Base-by-base conservation (phyloP, 2,329 filamentous ascomycete genomes). In the Fusarium metavorans region DNA sequence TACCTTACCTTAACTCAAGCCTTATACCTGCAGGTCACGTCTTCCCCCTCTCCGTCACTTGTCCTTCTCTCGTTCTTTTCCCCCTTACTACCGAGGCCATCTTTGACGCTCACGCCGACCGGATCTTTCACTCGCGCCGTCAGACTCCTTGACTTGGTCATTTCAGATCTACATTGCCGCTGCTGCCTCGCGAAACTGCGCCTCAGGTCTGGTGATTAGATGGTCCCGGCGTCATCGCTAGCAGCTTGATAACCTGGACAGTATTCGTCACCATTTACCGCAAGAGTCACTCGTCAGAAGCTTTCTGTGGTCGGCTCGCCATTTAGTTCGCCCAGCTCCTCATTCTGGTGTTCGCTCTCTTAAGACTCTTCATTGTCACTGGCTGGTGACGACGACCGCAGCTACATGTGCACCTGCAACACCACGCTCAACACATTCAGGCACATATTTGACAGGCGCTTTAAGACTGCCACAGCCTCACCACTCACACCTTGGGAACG, bases 401-500 rank as follows among this genome's bases (percentile, higher is more conserved):
- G 41, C 39, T 76, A 52, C 64, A 66, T 66, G 72, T 68, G 67
- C 57, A 70, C 63, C 70, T 69, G 72, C 67, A 66, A 75, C 72
- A 77, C 67, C 56, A 64, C 74, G 45, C 68, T 72, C 60, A 56
- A 68, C 67, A 58, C 69, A 65, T 45, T 45, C 68, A 69, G 75
- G 66, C 67, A 76, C 64, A 62, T 71, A 72, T 68, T 70, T 75
- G 62, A 73, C 61, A 73, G 63, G 64, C 67, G 60, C 67, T 75
- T 66, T 66, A 32, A 58, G 64, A 59, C 48, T 66, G 61, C 37
- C 62, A 64, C 68, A 60, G 68, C 64, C 58, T 70, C 54, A 27
- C 35, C 35, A 43, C 45, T 67, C 30, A 11, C 35, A 57, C 14
- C 48, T 54, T 64, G 35, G 68, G 27, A 63, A 43, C 30, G 65